These are phyloP conservation scores for Rhodotorula diobovata DNA, from an alignment of 768 basidiomycete genomes.

Conservation along the genomic window DNA sequence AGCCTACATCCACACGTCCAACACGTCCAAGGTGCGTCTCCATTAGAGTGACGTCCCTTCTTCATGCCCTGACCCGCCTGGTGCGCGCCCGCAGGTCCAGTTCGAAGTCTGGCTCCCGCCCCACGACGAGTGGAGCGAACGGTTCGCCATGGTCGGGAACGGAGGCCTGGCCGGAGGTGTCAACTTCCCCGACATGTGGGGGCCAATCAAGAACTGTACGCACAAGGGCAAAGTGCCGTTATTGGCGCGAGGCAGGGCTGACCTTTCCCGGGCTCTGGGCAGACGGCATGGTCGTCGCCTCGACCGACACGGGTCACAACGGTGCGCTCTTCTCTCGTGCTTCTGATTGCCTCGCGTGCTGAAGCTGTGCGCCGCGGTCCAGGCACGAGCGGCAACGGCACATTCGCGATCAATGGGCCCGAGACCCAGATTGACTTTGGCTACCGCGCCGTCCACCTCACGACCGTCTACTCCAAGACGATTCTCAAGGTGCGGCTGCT, in stretches of 20 bases:
- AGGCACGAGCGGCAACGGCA: conserved; percentile 10
- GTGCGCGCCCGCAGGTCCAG: conserved; percentile 13
- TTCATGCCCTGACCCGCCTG: background rate
- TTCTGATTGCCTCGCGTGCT: background rate
- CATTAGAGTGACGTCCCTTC: background rate
- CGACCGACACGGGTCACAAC: conserved; percentile 30
- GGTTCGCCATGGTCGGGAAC: conserved; percentile 31
- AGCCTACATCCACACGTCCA: conserved; percentile 37
- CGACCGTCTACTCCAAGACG: conserved; percentile 34
- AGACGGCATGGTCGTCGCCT: conserved; percentile 19
- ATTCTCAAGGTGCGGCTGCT: conserved; percentile 29
- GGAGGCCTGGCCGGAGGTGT: background rate
- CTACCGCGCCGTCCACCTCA: conserved; percentile 34
- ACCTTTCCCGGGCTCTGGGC: background rate
- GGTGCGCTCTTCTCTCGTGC: background rate
- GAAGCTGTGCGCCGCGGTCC: background rate
- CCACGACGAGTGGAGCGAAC: conserved; percentile 18
- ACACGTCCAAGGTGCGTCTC: conserved; percentile 7
- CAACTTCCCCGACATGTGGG: conserved; percentile 2
- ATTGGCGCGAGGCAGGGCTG: too few relatives aligned
- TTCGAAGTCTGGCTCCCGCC: conserved; percentile 41
- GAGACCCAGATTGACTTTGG: conserved; percentile 36
- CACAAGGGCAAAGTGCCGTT: too few relatives aligned
- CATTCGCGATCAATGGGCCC: conserved; percentile 23
- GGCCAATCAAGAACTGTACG: background rate